phyloP scores from a whole-genome alignment of 306 rosid genomes.

The Prunus armeniaca region DNA sequence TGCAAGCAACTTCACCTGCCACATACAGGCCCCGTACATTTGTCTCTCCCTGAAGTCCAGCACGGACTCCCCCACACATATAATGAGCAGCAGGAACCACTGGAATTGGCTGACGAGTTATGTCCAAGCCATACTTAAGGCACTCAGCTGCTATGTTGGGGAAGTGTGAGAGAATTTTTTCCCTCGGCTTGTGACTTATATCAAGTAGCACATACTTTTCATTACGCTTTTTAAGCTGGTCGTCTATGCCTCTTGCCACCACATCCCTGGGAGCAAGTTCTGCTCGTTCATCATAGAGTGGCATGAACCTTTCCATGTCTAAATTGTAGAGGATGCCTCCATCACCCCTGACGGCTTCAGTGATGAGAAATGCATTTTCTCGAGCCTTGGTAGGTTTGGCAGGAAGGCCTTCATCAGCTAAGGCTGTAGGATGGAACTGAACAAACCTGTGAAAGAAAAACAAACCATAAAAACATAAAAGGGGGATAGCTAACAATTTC shows the following conservation, averaged over 20 bases:
- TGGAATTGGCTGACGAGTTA: conserved; percentile 73
- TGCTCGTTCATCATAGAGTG: conserved; percentile 78
- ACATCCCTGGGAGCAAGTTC: conserved; percentile 99
- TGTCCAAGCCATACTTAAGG: conserved; percentile 72
- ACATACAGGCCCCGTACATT: conserved; percentile 74
- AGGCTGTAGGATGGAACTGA: conserved; percentile 94
- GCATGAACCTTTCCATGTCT: conserved; percentile 93
- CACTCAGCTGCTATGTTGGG: conserved; percentile 83
- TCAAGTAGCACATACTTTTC: conserved; percentile 85
- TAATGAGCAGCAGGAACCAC: conserved; percentile 98
- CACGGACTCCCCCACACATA: conserved; percentile 94
- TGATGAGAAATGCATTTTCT: conserved; percentile 81
- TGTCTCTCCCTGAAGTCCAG: conserved; percentile 92
- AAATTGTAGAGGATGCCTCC: conserved; percentile 86
- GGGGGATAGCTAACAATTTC: not conserved
- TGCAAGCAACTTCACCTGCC: conserved; percentile 98
- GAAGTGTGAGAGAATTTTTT: conserved; percentile 63
- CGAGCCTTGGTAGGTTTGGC: conserved; percentile 47
- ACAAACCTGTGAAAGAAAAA: conserved; percentile 63
- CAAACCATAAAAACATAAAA: conserved; percentile 4
- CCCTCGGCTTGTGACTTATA: conserved; percentile 81
- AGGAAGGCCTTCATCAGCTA: conserved; percentile 93
- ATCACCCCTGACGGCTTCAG: conserved; percentile 90
- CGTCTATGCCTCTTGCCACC: conserved; percentile 94
- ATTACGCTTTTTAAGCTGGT: conserved; percentile 77